Evolutionary conservation across 179 eudicot species (phyloP).

Genomic region (Beta macrorhiza): DNA sequence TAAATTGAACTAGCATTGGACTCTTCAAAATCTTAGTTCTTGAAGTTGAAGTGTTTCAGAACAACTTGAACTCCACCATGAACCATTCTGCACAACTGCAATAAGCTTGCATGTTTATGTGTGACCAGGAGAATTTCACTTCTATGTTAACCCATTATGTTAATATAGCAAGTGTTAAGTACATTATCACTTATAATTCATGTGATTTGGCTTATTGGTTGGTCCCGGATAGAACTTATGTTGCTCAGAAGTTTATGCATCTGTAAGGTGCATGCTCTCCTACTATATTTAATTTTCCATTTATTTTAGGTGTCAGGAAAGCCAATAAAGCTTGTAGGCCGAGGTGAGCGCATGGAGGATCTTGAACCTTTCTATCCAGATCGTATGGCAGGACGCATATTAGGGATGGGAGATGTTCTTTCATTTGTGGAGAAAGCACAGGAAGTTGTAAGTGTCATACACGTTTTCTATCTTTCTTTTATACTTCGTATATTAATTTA

Average conservation of each 20-base stretch:
- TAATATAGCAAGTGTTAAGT: constrained; percentile 1
- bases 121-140: too few relatives aligned
- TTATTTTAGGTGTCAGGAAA: constrained; percentile 83
- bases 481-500: not conserved
- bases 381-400: constrained; percentile 97
- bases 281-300: constrained; percentile 8
- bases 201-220: not conserved
- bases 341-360: constrained; percentile 99
- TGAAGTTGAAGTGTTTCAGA: not conserved
- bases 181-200: not conserved
- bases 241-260: not conserved
- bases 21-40: not conserved
- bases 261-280: not conserved
- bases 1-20: not conserved
- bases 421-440: constrained; percentile 98
- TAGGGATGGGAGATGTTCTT: constrained; percentile 99
- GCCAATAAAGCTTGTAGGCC: constrained; percentile 97
- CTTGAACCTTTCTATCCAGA: constrained; percentile 98
- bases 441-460: constrained; percentile 78
- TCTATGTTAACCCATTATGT: not conserved
- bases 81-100: constrained; percentile 2
- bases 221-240: constrained; percentile 5
- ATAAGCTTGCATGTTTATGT: not conserved
- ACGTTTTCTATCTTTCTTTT: not conserved
- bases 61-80: not conserved